Conservation (phyloP, 176 grass and related monocot genomes). For the Oryza rufipogon region DNA sequence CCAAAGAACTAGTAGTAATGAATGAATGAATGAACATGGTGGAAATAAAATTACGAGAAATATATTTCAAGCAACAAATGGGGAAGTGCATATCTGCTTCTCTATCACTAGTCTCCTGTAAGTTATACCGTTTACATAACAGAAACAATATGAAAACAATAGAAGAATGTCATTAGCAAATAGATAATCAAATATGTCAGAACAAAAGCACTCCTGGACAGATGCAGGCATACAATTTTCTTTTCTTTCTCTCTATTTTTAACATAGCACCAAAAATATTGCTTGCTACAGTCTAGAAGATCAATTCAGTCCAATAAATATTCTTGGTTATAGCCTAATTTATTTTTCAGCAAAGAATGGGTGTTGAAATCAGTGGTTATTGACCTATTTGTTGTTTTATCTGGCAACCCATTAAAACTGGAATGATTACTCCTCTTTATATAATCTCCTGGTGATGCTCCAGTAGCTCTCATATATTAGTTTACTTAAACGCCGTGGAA, state of each 20-base stretch:
- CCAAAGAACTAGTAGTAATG: background rate
- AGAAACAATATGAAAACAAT: background rate
- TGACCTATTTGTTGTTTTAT: background rate
- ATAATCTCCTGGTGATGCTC: too few species aligned
- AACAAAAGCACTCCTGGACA: constrained; percentile 2
- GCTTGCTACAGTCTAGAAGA: background rate
- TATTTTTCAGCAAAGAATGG: background rate
- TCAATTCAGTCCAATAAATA: background rate
- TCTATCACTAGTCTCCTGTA: constrained; percentile 1
- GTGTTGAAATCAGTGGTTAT: background rate
- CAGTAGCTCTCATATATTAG: too few species aligned
- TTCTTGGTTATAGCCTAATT: background rate
- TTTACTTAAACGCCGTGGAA: too few species aligned
- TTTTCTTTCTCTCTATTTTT: too few species aligned
- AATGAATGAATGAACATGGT: background rate
- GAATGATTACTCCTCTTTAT: background rate
- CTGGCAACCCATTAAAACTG: background rate
- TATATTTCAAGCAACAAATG: background rate
- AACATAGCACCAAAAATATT: background rate
- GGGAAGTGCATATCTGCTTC: background rate
- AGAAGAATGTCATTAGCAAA: background rate
- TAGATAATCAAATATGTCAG: background rate
- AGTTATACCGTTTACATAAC: background rate
- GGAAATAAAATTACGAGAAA: background rate
- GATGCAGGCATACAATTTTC: background rate